A percentile compares a stretch with the other conserved stretches of the same genome.
Conservation (phyloP, 2,329 filamentous ascomycete genomes). For the Fusarium buxicola region DNA sequence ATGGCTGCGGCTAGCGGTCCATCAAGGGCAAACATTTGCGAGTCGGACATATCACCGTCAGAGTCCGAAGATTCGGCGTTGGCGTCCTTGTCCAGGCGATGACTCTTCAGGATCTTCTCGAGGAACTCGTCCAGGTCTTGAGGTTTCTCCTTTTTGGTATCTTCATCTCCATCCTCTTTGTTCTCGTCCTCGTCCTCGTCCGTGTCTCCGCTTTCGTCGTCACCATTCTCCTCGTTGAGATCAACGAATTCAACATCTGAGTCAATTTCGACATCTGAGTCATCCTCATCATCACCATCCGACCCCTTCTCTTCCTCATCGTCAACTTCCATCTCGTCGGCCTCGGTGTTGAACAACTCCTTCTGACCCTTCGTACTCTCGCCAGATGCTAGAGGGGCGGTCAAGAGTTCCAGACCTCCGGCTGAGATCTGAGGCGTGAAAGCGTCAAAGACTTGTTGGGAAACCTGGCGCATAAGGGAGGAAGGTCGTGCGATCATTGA, state of each 20-base stretch:
- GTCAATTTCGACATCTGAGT: slow-evolving; percentile 61
- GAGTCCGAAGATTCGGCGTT: slow-evolving; percentile 68
- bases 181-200: slow-evolving; percentile 57
- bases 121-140: slow-evolving; percentile 77
- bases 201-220: slow-evolving; percentile 56
- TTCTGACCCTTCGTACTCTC: slow-evolving; percentile 88
- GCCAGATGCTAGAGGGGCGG: slow-evolving; percentile 78
- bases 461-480: slow-evolving; percentile 84
- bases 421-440: slow-evolving; percentile 81
- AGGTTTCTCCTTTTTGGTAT: slow-evolving; percentile 57
- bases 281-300: slow-evolving; percentile 56
- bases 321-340: slow-evolving; percentile 67
- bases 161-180: slow-evolving; percentile 54
- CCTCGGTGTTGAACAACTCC: slow-evolving; percentile 81
- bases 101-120: slow-evolving; percentile 80
- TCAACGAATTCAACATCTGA: slow-evolving; percentile 64
- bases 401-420: slow-evolving; percentile 74
- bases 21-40: slow-evolving; percentile 93
- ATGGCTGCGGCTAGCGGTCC: slow-evolving; percentile 87
- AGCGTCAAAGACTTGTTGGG: slow-evolving; percentile 86
- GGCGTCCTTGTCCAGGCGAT: slow-evolving; percentile 69
- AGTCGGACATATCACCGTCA: slow-evolving; percentile 91
- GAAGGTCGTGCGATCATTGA: slow-evolving; percentile 90
- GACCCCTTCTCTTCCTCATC: slow-evolving; percentile 56
- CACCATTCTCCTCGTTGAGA: slow-evolving; percentile 56